phyloP scores from a whole-genome alignment of 192 early-diverging fungal genomes.

The Borealophlyctis nickersoniae region DNA sequence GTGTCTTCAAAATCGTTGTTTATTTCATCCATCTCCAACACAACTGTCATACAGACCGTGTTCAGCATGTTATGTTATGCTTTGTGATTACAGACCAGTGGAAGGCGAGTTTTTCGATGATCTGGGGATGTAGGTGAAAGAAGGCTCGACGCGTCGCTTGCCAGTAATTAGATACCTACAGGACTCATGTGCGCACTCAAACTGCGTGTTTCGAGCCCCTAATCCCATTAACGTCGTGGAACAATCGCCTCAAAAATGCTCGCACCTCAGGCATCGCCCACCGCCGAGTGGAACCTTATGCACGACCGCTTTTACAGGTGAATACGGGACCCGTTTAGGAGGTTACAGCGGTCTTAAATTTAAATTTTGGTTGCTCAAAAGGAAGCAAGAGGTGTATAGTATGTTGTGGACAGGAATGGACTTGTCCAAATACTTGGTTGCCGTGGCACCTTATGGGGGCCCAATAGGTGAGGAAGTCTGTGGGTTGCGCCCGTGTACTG shows the following conservation, averaged over 20 bases:
- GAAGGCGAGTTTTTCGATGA: too few relatives aligned
- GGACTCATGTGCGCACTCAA: too few relatives aligned
- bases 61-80: too few relatives aligned
- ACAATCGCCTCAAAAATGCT: conserved; percentile 4
- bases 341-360: neutral
- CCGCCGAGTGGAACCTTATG: conserved; percentile 36
- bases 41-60: too few relatives aligned
- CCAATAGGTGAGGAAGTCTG: conserved; percentile 68
- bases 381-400: conserved; percentile 77
- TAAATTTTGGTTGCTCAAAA: conserved; percentile 4
- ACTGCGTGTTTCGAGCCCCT: too few relatives aligned
- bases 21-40: conserved; percentile 41
- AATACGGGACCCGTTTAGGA: neutral
- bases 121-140: too few relatives aligned
- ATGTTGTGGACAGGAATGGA: conserved; percentile 90
- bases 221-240: too few relatives aligned
- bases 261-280: conserved; percentile 9
- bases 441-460: conserved; percentile 86
- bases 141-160: too few relatives aligned
- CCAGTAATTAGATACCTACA: too few relatives aligned
- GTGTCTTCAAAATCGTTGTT: conserved; percentile 37
- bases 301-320: conserved; percentile 40
- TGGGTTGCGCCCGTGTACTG: neutral
- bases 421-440: conserved; percentile 76
- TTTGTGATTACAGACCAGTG: too few relatives aligned